Evolutionary conservation across 1,284 basidiomycete genomes (phyloP), one percentile per base, ranked within the genome.

Genomic region (Anthracocystis walkeri): DNA sequence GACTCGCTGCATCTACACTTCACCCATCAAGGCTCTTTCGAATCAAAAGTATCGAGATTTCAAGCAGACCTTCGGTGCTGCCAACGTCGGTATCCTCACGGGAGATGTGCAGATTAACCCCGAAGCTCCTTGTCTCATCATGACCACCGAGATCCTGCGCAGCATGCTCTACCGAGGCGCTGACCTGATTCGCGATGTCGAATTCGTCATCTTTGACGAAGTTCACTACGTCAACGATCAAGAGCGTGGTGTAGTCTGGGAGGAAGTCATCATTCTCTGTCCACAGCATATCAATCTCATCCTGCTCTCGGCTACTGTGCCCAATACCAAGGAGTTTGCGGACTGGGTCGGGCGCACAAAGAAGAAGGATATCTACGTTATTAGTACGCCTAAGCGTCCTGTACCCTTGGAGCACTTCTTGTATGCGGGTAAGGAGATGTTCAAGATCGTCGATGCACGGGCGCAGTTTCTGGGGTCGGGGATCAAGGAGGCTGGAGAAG

Each of bases 31-130:
- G 83, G 97, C 97, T 0, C 88, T 99, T 6, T 98, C 96, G 7
- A 99, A 99, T 85, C 97, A 99, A 83, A 99, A 99, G 86, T 99
- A 97, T 86, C 90, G 97, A 52, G 97, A 99, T 86, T 99, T 99
- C 88, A 99, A 98, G 86, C 92, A 93, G 82, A 95, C 94, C 0
- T 99, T 98, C 82, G 93, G 93, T 14, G 90, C 94, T 1, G 89
- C 91, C 14, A 94, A 93, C 21, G 93, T 99, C 46, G 97, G 97
- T 58, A 99, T 99, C 68, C 87, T 99, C 54, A 99, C 97, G 0
- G 97, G 97, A 65, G 97, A 99, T 87, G 96, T 99, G 11, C 96
- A 99, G 86, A 98, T 99, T 85, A 99, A 99, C 83, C 92, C 97
- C 0, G 97, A 99, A 87, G 97, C 94, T 23, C 94, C 91, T 74